Conservation (phyloP, 495 filamentous ascomycete genomes). For the Aspergillus kassunensis region DNA sequence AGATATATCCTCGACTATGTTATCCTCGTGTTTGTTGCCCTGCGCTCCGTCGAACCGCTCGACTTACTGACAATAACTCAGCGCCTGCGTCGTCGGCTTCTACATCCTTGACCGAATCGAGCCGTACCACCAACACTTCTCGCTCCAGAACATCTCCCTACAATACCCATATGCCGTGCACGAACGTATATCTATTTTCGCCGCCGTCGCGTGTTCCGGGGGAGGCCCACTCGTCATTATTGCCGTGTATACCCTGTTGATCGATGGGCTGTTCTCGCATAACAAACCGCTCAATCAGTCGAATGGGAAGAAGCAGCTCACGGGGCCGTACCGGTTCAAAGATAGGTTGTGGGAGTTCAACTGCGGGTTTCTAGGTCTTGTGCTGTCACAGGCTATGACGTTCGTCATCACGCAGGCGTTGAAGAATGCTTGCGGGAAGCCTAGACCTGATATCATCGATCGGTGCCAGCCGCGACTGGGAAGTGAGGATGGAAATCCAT, state of each 20-base stretch:
- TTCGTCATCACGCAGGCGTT: conserved; percentile 79
- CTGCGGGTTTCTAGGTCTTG: conserved; percentile 70
- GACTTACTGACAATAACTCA: conserved; percentile 40
- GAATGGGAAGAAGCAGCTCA: conserved; percentile 47
- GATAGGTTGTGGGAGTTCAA: conserved; percentile 78
- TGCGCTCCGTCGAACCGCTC: conserved; percentile 16
- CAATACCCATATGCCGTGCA: conserved; percentile 70
- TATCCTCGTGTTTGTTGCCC: conserved; percentile 53
- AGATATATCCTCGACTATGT: conserved; percentile 69
- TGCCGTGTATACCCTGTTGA: conserved; percentile 64
- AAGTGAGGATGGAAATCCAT: conserved; percentile 33
- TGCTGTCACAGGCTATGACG: conserved; percentile 59
- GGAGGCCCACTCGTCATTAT: conserved; percentile 62
- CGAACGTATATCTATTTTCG: conserved; percentile 63
- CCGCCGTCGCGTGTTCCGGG: conserved; percentile 54
- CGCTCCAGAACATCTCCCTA: conserved; percentile 56
- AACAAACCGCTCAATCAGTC: conserved; percentile 43
- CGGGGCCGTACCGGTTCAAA: conserved; percentile 64
- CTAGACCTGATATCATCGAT: conserved; percentile 73
- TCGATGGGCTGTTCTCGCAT: conserved; percentile 67
- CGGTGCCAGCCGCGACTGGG: conserved; percentile 55
- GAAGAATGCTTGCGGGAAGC: conserved; percentile 85
- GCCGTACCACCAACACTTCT: conserved; percentile 57
- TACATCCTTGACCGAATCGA: conserved; percentile 51
- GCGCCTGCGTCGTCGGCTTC: conserved; percentile 50